Conservation (phyloP, 495 filamentous ascomycete genomes). For the Hypoxylon perforatum region DNA sequence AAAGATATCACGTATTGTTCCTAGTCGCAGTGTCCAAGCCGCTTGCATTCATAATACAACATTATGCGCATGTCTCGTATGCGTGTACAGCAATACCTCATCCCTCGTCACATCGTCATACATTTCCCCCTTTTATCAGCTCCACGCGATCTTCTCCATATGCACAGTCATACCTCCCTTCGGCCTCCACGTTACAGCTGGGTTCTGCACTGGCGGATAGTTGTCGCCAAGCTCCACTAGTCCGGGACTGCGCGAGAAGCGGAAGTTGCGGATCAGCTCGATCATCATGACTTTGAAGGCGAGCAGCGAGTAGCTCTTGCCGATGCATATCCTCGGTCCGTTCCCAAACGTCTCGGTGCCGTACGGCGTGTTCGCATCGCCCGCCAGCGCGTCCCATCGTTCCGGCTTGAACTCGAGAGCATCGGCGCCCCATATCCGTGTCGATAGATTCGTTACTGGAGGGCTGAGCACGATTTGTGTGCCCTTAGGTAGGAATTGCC, state of each 20-base stretch:
- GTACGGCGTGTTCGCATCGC: conserved; percentile 35
- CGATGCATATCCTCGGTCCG: conserved; percentile 47
- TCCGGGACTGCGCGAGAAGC: conserved; percentile 33
- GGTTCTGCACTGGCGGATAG: conserved; percentile 30
- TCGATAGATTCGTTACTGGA: conserved; percentile 22
- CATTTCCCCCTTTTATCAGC: neutral
- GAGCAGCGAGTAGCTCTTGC: conserved; percentile 42
- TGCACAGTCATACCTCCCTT: conserved; percentile 31
- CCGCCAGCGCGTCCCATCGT: conserved; percentile 41
- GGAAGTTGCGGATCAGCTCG: conserved; percentile 41
- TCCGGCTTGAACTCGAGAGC: conserved; percentile 40
- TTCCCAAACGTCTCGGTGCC: conserved; percentile 33
- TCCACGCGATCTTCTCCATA: conserved; percentile 23
- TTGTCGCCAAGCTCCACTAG: conserved; percentile 24
- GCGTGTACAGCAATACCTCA: neutral
- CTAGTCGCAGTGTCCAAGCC: too few relatives aligned
- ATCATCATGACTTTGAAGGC: conserved; percentile 47
- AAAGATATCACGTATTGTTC: too few relatives aligned
- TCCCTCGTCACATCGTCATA: neutral
- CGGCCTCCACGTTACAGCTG: conserved; percentile 28
- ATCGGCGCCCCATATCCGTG: conserved; percentile 40
- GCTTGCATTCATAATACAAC: too few relatives aligned
- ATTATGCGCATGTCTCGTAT: neutral
- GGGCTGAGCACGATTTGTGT: conserved; percentile 36
- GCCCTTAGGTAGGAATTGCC: conserved; percentile 39